Percentiles rank a stretch among this genome's conserved stretches.
Evolutionary conservation across 352 stramenopile species (phyloP).

Genomic region (Phytophthora ramorum): DNA sequence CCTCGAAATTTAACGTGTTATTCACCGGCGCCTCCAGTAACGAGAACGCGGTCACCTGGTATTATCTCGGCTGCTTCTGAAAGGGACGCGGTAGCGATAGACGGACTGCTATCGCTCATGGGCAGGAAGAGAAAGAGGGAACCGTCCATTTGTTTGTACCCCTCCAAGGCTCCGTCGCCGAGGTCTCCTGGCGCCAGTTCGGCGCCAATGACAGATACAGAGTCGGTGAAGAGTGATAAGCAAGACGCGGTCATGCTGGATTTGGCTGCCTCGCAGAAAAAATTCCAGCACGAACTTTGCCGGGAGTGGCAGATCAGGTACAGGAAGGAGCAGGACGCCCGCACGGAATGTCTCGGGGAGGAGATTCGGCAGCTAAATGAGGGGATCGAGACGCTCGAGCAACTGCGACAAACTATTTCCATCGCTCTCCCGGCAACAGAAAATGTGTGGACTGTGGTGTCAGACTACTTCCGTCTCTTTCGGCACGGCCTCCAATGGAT

Average conservation of each 20-base stretch:
- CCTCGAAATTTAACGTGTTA: not conserved
- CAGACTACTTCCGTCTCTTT: constrained; percentile 20
- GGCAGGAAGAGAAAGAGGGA: not conserved
- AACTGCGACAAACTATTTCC: not conserved
- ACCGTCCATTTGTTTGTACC: not conserved
- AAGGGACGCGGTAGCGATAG: not conserved
- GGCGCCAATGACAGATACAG: not conserved
- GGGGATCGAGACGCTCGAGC: constrained; percentile 5
- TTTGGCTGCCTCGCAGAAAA: not conserved
- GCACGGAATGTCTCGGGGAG: not conserved
- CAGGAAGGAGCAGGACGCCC: constrained; percentile 1
- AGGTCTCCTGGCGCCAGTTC: not conserved
- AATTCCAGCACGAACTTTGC: not conserved
- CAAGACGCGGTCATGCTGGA: not conserved
- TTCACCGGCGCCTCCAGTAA: not conserved
- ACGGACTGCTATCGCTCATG: not conserved
- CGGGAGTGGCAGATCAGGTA: not conserved
- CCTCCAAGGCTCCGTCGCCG: not conserved
- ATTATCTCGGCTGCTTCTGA: not conserved
- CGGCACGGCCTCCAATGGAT: constrained; percentile 13
- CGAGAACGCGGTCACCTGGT: not conserved
- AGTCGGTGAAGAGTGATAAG: not conserved
- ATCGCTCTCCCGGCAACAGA: not conserved
- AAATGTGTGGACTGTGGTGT: constrained; percentile 15
- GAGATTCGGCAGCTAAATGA: not conserved